Conservation (phyloP, 1,139 yeast species). For the Yamadazyma diospyri region DNA sequence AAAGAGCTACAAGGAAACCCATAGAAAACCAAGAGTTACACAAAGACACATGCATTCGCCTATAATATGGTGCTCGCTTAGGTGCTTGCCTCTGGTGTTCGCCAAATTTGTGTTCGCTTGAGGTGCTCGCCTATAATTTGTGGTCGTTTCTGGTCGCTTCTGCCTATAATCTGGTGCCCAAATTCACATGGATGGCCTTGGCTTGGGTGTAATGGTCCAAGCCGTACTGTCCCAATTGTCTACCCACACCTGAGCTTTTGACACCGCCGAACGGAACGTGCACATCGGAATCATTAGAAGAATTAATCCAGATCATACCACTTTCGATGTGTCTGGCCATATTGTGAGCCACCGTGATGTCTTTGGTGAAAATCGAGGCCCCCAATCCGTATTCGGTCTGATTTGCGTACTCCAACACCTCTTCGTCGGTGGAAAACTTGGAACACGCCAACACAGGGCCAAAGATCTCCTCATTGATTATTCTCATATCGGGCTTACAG, state of each 20-base stretch:
- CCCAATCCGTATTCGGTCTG: conserved; percentile 56
- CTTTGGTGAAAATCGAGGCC: conserved; percentile 76
- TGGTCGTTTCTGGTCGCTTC: no score
- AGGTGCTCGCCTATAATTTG: no score
- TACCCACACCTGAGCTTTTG: conserved; percentile 82
- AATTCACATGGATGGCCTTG: conserved; percentile 73
- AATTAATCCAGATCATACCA: conserved; percentile 58
- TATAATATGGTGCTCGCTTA: no score
- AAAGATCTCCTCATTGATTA: conserved; percentile 56
- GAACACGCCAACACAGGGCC: conserved; percentile 59
- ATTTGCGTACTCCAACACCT: conserved; percentile 49
- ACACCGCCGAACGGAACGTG: conserved; percentile 78
- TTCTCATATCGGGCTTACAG: conserved; percentile 48
- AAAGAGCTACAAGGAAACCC: no score
- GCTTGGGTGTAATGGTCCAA: conserved; percentile 71
- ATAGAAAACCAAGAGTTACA: no score
- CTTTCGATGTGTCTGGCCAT: conserved; percentile 45
- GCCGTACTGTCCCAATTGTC: conserved; percentile 86
- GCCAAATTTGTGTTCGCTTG: no score
- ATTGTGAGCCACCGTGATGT: conserved; percentile 42
- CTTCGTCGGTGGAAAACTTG: conserved; percentile 51
- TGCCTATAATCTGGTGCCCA: conserved; percentile 30
- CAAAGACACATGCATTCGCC: no score
- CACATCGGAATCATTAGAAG: conserved; percentile 74
- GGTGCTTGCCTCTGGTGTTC: no score